Conservation (phyloP, 2,329 filamentous ascomycete species). For the Colletotrichum camelliae region DNA sequence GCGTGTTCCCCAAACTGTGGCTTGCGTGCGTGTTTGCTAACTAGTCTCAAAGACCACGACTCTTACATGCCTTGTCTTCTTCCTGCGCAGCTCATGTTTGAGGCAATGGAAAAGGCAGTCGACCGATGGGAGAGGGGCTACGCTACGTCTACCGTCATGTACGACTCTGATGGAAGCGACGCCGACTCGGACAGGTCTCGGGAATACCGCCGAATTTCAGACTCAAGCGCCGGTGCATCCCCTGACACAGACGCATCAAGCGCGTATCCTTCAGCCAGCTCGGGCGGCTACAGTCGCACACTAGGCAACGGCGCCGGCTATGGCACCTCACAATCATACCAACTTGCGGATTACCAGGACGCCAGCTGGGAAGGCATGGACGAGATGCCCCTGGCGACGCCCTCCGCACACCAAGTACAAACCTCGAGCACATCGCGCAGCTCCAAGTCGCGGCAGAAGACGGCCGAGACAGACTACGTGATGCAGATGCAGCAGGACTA, state of each 20-base stretch:
- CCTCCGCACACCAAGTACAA: neutral
- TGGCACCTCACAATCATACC: neutral
- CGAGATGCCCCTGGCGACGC: neutral
- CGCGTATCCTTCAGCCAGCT: neutral
- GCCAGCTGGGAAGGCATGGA: constrained; percentile 10
- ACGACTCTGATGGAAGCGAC: constrained; percentile 18
- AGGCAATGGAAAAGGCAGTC: constrained; percentile 15
- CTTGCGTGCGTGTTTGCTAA: neutral
- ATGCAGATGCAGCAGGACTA: constrained; percentile 6
- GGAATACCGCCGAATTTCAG: constrained; percentile 10
- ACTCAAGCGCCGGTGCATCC: constrained; percentile 6
- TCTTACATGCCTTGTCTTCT: constrained; percentile 16
- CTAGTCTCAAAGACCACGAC: constrained; percentile 2
- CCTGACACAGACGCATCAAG: constrained; percentile 16
- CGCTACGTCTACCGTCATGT: neutral
- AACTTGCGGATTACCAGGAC: constrained; percentile 9
- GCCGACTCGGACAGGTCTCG: constrained; percentile 14
- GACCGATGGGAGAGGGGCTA: constrained; percentile 18
- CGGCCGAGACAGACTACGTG: neutral
- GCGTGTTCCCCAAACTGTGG: neutral
- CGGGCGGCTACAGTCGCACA: constrained; percentile 6
- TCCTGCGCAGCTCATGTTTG: constrained; percentile 17
- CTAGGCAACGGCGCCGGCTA: constrained; percentile 1
- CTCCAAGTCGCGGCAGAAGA: neutral
- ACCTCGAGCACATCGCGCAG: neutral